Evolutionary conservation across 495 filamentous ascomycete species (phyloP).

Genomic region (Hypoxylon trugodes): DNA sequence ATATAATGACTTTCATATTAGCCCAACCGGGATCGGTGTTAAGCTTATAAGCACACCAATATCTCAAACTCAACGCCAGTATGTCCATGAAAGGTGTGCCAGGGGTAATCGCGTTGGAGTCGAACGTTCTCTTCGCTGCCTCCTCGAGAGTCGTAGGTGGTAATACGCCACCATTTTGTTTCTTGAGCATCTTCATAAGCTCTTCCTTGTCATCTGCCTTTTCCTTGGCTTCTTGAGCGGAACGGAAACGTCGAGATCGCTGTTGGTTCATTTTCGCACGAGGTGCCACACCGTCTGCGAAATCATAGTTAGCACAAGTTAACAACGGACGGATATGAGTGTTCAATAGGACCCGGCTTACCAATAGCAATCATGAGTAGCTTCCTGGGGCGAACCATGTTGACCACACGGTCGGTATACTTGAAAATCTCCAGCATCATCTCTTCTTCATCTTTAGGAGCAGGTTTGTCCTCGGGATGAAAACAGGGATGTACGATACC

Average conservation of each 20-base stretch:
- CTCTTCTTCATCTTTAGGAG: conserved; percentile 93
- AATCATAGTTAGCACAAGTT: conserved; percentile 46
- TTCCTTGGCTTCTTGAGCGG: conserved; percentile 91
- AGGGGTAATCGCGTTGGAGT: conserved; percentile 97
- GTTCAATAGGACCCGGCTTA: conserved; percentile 68
- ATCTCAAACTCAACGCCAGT: conserved; percentile 87
- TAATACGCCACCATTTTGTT: conserved; percentile 69
- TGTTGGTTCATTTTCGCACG: conserved; percentile 98
- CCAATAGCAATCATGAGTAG: conserved; percentile 97
- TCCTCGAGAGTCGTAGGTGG: conserved; percentile 69
- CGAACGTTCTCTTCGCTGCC: conserved; percentile 90
- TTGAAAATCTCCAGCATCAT: conserved; percentile 99
- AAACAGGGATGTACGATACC: conserved; percentile 99
- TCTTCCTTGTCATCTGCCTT: conserved; percentile 92
- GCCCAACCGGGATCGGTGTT: conserved; percentile 98
- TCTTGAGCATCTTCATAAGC: conserved; percentile 79
- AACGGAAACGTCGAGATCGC: conserved; percentile 88
- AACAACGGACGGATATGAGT: not conserved
- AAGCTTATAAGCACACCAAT: conserved; percentile 96
- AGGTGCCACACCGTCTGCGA: conserved; percentile 86
- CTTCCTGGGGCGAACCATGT: conserved; percentile 96
- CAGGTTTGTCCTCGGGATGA: conserved; percentile 91
- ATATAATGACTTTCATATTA: conserved; percentile 97
- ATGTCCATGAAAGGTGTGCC: conserved; percentile 99
- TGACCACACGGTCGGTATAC: conserved; percentile 97